Conservation (phyloP, 140 eudicot species). For the Oenanthe javanica region DNA sequence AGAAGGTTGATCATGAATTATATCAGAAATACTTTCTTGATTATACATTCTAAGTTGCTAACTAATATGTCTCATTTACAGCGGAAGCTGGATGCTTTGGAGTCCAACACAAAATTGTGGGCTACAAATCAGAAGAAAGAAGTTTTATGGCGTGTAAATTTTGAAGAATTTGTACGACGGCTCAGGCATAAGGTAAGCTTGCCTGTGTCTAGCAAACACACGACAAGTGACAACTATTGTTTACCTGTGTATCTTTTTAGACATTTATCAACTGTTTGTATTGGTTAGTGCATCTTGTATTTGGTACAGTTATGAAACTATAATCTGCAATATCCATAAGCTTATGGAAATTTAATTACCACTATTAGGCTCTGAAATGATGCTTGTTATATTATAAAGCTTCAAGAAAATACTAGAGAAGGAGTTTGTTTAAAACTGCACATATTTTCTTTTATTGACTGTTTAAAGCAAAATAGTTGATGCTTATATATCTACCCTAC, state of each 20-base stretch:
- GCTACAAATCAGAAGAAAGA: slow-evolving; percentile 51
- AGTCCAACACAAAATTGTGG: slow-evolving; percentile 32
- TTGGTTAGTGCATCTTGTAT: not conserved
- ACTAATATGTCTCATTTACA: slow-evolving; percentile 21
- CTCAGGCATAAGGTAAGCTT: slow-evolving; percentile 63
- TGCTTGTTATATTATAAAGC: not conserved
- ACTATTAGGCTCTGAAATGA: not conserved
- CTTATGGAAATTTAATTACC: not conserved
- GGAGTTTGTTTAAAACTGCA: not conserved
- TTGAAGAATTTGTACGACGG: slow-evolving; percentile 69
- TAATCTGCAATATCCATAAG: not conserved
- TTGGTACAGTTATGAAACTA: not conserved
- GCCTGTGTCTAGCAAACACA: not conserved
- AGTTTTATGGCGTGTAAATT: slow-evolving; percentile 86
- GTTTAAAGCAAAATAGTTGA: not conserved
- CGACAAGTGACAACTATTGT: not conserved
- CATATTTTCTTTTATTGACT: not conserved
- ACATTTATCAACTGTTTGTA: not conserved
- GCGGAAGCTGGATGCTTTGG: slow-evolving; percentile 57
- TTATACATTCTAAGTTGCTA: not conserved
- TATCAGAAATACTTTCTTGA: slow-evolving; percentile 7
- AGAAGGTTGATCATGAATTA: slow-evolving; percentile 48
- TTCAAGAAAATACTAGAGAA: not conserved
- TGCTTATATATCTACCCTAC: not conserved
- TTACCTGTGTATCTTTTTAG: not conserved